Evolutionary conservation across 495 filamentous ascomycete genomes (phyloP), one percentile per base, ranked within the genome.

Genomic region (Chaetomium cochliodes): DNA sequence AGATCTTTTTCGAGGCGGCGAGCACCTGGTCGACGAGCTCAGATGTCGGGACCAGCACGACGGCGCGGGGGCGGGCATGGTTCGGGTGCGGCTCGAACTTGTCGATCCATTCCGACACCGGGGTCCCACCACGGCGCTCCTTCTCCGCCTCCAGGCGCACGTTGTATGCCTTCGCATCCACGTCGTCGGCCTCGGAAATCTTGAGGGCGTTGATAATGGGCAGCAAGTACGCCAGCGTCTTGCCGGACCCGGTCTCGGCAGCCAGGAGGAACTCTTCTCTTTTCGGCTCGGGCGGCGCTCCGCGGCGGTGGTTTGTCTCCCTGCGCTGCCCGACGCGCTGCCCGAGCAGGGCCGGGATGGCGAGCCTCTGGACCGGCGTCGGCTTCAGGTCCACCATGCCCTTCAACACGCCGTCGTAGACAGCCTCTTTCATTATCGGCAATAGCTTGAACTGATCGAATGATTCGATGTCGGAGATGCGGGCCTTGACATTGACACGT

Each of bases 181-280:
- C 74, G 54, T 93, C 90, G 6, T 79, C 74, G 1, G 80, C 78
- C 72, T 97, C 94, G 18, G 85, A 85, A 25, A 84, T 80, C 79
- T 98, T 98, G 64, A 98, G 74, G 23, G 89, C 87, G 78, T 98
- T 85, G 42, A 98, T 77, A 20, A 86, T 77, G 0, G 94, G 96
- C 22, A 96, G 71, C 26, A 97, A 76, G 70, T 98, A 98, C 30
- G 94, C 90, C 65, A 98, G 79, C 2, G 94, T 98, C 77, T 98
- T 98, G 60, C 94, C 94, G 2, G 94, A 97, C 12, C 94, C 94
- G 2, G 94, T 98, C 78, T 98, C 94, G 13, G 96, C 94, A 0
- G 96, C 94, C 20, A 98, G 81, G 13, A 98, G 84, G 71, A 90
- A 96, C 66, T 93, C 87, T 62, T 88, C 80, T 67, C 84, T 84